Evolutionary conservation across 345 rosid genomes (phyloP).

Genomic region (Geranium rotundifolium): DNA sequence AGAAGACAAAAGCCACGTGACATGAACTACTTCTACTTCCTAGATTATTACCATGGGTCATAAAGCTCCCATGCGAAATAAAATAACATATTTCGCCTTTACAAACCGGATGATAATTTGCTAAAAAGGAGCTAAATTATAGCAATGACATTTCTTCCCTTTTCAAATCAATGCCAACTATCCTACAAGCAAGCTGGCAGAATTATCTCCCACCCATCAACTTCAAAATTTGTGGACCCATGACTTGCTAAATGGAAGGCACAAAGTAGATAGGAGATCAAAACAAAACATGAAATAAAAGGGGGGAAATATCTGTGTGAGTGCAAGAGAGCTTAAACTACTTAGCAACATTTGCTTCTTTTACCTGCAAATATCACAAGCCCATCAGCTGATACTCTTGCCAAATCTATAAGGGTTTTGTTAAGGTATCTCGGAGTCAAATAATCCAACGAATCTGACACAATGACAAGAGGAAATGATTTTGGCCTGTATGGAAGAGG

Average conservation of each 20-base stretch:
- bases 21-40: no score
- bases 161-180: not conserved
- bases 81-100: no score
- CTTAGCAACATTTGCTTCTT: not conserved
- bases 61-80: no score
- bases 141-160: not conserved
- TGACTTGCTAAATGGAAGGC: not conserved
- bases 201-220: not conserved
- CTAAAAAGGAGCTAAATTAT: no score
- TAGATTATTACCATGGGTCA: no score
- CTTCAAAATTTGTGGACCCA: not conserved
- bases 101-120: no score
- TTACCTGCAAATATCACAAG: slow-evolving; percentile 72
- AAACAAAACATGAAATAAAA: no score
- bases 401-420: slow-evolving; percentile 81
- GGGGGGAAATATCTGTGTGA: not conserved
- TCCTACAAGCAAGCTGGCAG: not conserved
- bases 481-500: slow-evolving; percentile 80
- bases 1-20: no score
- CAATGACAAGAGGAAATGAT: slow-evolving; percentile 83
- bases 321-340: not conserved
- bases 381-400: slow-evolving; percentile 65
- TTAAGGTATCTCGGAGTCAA: slow-evolving; percentile 87
- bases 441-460: slow-evolving; percentile 87
- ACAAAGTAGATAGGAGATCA: not conserved